Percentiles rank a stretch among this genome's conserved stretches.
phyloP scores from a whole-genome alignment of 441 rosid species.

The Adansonia gregorii region DNA sequence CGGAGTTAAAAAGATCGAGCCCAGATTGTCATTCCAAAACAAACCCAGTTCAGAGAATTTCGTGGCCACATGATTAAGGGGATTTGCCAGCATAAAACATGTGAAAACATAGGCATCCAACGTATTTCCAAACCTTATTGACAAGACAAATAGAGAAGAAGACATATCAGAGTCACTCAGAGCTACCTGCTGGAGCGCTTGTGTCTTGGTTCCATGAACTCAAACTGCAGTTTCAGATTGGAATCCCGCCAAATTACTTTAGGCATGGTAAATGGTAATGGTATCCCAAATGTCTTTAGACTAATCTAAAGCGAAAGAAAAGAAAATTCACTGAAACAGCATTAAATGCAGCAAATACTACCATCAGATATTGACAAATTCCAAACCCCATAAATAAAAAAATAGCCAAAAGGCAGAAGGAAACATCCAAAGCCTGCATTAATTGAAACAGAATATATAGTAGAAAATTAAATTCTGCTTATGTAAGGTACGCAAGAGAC shows the following conservation, averaged over 20 bases:
- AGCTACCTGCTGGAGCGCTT: conserved; percentile 53
- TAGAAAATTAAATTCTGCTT: no score
- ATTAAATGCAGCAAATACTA: conserved; percentile 46
- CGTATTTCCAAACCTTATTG: background rate
- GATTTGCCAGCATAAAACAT: conserved; percentile 19
- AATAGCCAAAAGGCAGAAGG: conserved; percentile 26
- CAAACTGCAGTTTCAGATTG: conserved; percentile 34
- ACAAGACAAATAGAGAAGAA: no score
- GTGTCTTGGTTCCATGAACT: conserved; percentile 53
- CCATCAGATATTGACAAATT: conserved; percentile 47
- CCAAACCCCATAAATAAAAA: conserved; percentile 30
- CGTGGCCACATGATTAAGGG: background rate
- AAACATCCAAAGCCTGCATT: conserved; percentile 56
- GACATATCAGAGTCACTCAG: background rate
- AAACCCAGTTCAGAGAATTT: conserved; percentile 17
- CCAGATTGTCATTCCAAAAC: conserved; percentile 21
- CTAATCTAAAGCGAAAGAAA: conserved; percentile 31
- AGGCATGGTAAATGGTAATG: conserved; percentile 29
- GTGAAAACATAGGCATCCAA: background rate
- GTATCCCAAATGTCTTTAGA: conserved; percentile 24
- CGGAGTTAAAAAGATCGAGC: background rate
- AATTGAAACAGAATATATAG: conserved; percentile 38
- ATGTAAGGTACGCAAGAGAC: conserved; percentile 14
- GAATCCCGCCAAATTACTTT: conserved; percentile 39
- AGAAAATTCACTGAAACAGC: conserved; percentile 46